These are phyloP conservation scores for Lonicera japonica DNA, from an alignment of 129 eudicot species.

Conservation along the genomic window DNA sequence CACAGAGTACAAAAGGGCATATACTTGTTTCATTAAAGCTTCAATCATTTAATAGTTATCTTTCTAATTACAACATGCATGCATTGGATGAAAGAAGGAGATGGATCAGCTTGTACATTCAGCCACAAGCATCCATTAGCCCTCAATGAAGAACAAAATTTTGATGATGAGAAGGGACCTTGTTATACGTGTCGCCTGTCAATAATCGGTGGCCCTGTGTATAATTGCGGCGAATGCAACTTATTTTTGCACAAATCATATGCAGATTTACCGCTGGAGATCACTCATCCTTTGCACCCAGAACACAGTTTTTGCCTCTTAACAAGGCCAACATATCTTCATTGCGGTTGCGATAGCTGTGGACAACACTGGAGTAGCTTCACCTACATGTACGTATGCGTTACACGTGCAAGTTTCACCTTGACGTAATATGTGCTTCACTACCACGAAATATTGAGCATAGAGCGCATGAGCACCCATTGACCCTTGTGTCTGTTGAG, in stretches of 20 bases:
- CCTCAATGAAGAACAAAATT: too few species aligned
- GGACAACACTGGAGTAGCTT: neutral
- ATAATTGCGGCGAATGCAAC: neutral
- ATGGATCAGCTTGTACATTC: too few species aligned
- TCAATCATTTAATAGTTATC: too few species aligned
- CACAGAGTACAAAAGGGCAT: too few species aligned
- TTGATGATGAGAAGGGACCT: too few species aligned
- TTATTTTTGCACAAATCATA: conserved; percentile 9
- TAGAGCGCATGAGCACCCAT: neutral
- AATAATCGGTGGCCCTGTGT: neutral
- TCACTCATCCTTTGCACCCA: conserved; percentile 7
- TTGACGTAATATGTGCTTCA: neutral
- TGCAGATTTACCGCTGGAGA: neutral
- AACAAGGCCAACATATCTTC: neutral
- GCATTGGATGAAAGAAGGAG: too few species aligned
- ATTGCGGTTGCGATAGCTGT: neutral
- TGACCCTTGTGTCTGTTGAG: neutral
- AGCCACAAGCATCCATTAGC: too few species aligned
- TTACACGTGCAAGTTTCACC: neutral
- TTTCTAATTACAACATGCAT: too few species aligned
- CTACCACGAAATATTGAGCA: neutral
- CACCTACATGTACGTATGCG: neutral
- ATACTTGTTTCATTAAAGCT: too few species aligned
- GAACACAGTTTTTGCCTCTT: neutral
- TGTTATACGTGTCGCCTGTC: neutral